Conservation (phyloP, 176 grass and related monocot species). For the Bolboschoenus planiculmis region DNA sequence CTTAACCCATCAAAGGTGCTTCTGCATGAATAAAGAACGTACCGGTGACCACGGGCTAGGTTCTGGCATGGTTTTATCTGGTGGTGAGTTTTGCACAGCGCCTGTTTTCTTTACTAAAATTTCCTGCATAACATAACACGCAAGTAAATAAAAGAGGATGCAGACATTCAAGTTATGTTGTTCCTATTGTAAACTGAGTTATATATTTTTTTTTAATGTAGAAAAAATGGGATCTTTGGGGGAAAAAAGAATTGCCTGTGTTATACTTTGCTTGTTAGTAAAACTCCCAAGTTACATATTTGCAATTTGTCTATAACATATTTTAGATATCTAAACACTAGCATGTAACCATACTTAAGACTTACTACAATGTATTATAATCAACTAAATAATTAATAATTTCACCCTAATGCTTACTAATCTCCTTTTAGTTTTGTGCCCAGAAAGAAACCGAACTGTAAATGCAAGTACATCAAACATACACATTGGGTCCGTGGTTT, state of each 20-base stretch:
- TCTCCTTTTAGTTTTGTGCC: neutral
- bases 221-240: neutral
- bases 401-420: neutral
- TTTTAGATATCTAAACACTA: neutral
- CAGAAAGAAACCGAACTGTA: neutral
- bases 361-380: neutral
- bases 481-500: neutral
- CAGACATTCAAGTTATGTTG: neutral
- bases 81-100: slow-evolving; percentile 81
- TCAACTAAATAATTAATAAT: neutral
- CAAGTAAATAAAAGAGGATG: neutral
- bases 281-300: neutral
- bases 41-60: slow-evolving; percentile 89
- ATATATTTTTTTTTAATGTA: neutral
- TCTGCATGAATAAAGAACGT: slow-evolving; percentile 16
- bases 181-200: neutral
- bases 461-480: neutral
- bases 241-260: neutral
- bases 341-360: neutral
- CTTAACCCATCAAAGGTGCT: neutral
- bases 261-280: neutral
- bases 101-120: slow-evolving; percentile 72
- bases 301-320: neutral
- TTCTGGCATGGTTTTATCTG: slow-evolving; percentile 52
- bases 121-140: slow-evolving; percentile 42